Conservation (phyloP, 164 flowering plant species). For the Saururus chinensis region DNA sequence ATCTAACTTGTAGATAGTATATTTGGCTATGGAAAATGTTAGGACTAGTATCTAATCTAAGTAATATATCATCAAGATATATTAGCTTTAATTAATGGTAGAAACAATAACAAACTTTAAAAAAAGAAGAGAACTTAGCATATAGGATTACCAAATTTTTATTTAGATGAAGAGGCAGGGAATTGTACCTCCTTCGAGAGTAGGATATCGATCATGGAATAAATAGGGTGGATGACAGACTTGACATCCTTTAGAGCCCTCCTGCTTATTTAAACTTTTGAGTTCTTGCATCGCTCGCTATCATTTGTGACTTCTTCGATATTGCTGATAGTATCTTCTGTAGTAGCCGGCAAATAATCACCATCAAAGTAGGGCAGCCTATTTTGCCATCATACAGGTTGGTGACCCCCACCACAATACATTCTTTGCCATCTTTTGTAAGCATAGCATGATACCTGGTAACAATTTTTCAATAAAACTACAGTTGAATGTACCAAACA, state of each 20-base stretch:
- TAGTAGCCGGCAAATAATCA: conserved; percentile 42
- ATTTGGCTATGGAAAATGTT: too few species aligned
- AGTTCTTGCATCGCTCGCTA: conserved; percentile 12
- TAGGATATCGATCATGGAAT: not conserved
- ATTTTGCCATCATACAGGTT: conserved; percentile 45
- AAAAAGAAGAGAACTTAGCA: too few species aligned
- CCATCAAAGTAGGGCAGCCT: conserved; percentile 71
- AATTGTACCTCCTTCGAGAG: not conserved
- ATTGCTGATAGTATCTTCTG: conserved; percentile 26
- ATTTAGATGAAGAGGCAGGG: too few species aligned
- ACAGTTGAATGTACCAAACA: too few species aligned
- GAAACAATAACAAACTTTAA: too few species aligned
- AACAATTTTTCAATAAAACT: too few species aligned
- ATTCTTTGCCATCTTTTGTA: conserved; percentile 35
- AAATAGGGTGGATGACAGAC: conserved; percentile 5
- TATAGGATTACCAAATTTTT: not conserved
- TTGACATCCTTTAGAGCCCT: conserved; percentile 9
- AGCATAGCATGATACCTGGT: conserved; percentile 50
- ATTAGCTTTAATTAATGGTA: too few species aligned
- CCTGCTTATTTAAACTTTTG: conserved; percentile 11
- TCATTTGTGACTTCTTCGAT: conserved; percentile 18
- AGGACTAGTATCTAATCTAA: too few species aligned
- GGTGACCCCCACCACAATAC: conserved; percentile 29
- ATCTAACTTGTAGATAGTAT: not conserved
- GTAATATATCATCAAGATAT: not conserved